phyloP scores from a whole-genome alignment of 176 grass and related monocot genomes.

The Dactylis glomerata region DNA sequence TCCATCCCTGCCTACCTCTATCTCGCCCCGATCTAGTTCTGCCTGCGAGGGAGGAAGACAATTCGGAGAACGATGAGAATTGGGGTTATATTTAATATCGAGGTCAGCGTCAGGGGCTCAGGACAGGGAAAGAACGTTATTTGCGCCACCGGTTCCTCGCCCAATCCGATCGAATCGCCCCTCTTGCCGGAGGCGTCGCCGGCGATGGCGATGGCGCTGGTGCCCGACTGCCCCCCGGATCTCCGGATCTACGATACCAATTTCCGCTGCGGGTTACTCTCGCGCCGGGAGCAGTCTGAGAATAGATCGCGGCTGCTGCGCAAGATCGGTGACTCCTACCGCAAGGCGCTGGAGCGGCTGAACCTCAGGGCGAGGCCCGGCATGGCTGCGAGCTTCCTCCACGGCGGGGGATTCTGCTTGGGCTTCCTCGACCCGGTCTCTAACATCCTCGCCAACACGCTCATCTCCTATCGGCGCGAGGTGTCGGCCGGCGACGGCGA shows the following conservation, averaged over 20 bases:
- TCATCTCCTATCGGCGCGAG: not conserved
- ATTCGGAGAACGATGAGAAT: too few relatives aligned
- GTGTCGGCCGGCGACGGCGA: not conserved
- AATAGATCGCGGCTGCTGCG: not conserved
- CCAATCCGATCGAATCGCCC: not conserved
- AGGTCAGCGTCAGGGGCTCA: too few relatives aligned
- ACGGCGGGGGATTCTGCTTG: not conserved
- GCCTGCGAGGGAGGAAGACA: too few relatives aligned
- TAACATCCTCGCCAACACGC: not conserved
- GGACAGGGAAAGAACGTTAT: too few relatives aligned
- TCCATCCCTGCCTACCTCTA: too few relatives aligned
- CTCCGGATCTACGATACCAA: not conserved
- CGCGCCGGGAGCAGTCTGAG: not conserved
- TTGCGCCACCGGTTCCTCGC: not conserved
- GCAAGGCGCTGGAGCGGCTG: slow-evolving; percentile 20
- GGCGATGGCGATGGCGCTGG: not conserved
- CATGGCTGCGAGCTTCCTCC: not conserved
- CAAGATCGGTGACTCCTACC: slow-evolving; percentile 3
- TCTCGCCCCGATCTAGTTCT: too few relatives aligned
- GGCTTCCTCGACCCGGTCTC: not conserved
- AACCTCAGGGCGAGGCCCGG: not conserved
- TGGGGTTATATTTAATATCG: too few relatives aligned
- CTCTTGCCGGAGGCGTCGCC: not conserved
- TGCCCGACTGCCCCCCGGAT: not conserved
- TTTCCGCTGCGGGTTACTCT: not conserved